A percentile compares a stretch with the other conserved stretches of the same genome.
Evolutionary conservation across 257 asterid genomes (phyloP).

Genomic region (Thymus quinquecostatus): DNA sequence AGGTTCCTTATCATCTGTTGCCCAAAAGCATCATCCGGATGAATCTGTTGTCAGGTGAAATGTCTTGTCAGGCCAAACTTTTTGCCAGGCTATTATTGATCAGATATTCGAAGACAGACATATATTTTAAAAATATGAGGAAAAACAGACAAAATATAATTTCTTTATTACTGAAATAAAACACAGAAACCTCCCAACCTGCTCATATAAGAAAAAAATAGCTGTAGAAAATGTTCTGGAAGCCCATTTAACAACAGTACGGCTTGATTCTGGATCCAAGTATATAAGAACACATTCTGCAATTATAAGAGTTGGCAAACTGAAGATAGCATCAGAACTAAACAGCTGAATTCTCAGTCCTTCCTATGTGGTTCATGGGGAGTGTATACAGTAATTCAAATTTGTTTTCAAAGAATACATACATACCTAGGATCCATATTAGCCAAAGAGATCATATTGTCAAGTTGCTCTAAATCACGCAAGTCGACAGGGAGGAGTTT

Average conservation of each 20-base stretch:
- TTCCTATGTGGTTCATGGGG: conserved; percentile 16
- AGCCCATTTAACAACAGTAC: conserved; percentile 85
- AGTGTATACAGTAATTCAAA: conserved; percentile 20
- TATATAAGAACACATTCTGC: conserved; percentile 99
- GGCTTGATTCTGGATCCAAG: conserved; percentile 89
- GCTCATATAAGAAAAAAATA: conserved; percentile 91
- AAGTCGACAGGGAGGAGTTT: conserved; percentile 92
- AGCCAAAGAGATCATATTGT: conserved; percentile 71
- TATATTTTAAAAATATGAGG: conserved; percentile 3
- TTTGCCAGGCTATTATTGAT: conserved; percentile 6
- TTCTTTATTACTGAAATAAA: conserved; percentile 7
- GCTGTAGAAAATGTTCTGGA: conserved; percentile 88
- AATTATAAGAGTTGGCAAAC: conserved; percentile 98
- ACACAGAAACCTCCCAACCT: conserved; percentile 54
- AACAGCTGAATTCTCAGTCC: conserved; percentile 29
- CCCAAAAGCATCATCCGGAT: conserved; percentile 97
- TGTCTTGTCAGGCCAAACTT: conserved; percentile 20
- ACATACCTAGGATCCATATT: conserved; percentile 84
- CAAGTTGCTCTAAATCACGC: conserved; percentile 70
- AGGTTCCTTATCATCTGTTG: conserved; percentile 95
- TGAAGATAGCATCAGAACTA: conserved; percentile 77
- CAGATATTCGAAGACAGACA: conserved; percentile 22
- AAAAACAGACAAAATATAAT: conserved; percentile 5
- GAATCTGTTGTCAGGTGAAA: conserved; percentile 61
- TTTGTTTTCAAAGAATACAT: conserved; percentile 28